Base-by-base conservation (phyloP, 768 basidiomycete species). In the Sarcodon sp. region DNA sequence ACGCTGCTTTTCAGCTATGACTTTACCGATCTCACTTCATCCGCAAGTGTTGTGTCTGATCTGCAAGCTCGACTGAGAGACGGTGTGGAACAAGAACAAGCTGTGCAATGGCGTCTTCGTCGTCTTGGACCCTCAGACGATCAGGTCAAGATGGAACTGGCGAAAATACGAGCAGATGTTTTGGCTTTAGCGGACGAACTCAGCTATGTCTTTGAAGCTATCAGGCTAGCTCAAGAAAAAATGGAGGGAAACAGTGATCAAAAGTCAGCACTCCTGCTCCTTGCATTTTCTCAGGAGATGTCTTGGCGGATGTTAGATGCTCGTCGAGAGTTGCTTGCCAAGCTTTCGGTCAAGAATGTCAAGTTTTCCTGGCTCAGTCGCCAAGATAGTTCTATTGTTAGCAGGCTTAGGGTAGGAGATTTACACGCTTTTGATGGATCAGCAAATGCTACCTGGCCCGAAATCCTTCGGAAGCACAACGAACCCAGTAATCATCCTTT, bases 281-380 rank as follows among this genome's bases (percentile, higher is more conserved):
- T 87, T 51, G 83, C 89, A 0, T 80, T 79, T 6, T 89, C 89
- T 0, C 76, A 80, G 6, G 86, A 91, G 61, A 82, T 98, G 43
- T 89, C 87, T 0, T 98, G 92, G 91, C 75, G 74, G 50, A 92
- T 97, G 88, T 65, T 94, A 12, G 84, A 83, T 57, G 75, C 82
- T 41, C 66, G 76, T 36, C 68, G 73, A 44, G 78, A 82, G 38
- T 69, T 93, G 39, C 70, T 94, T 1, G 81, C 88, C 35, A 94
- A 96, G 65, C 71, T 96, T 39, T 83, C 83, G n/a, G 75, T 93
- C 41, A 76, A 79, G 45, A 73, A 78, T 47, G 84, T 83, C 54
- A 69, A 85, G 52, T 92, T 85, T 61, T 78, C 77, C 36, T 90
- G 88, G 85, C 68, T 89, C 38, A 87, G 76, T 61, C 79, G 86